Evolutionary conservation across 2,329 filamentous ascomycete species (phyloP).

Genomic region (Stagonosporopsis chrysanthemi): DNA sequence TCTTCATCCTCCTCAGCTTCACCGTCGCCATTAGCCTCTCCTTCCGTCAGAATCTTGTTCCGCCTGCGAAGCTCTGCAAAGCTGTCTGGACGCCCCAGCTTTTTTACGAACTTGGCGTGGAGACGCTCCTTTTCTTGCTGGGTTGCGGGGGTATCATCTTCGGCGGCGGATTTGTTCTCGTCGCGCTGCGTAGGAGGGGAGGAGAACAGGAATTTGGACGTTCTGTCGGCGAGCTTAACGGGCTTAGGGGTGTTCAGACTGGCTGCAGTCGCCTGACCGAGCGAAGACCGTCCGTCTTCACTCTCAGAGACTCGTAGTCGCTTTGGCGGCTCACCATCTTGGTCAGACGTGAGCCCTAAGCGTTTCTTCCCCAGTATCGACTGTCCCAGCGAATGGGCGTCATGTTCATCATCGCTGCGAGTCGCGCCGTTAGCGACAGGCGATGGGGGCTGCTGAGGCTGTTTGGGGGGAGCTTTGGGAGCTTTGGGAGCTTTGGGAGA

Average conservation of each 20-base stretch:
- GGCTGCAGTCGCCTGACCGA: constrained; percentile 32
- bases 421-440: constrained; percentile 23
- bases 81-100: constrained; percentile 85
- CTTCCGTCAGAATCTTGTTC: constrained; percentile 63
- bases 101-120: constrained; percentile 87
- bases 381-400: neutral
- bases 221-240: constrained; percentile 55
- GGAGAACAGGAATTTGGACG: constrained; percentile 67
- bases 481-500: constrained; percentile 19
- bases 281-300: constrained; percentile 30
- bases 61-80: constrained; percentile 71
- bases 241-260: constrained; percentile 41
- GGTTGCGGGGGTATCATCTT: constrained; percentile 59
- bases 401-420: constrained; percentile 24
- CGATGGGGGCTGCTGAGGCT: constrained; percentile 29
- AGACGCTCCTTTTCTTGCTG: constrained; percentile 72
- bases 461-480: constrained; percentile 16
- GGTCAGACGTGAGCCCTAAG: constrained; percentile 49
- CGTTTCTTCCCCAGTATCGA: constrained; percentile 34
- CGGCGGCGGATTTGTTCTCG: constrained; percentile 51
- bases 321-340: constrained; percentile 51
- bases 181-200: constrained; percentile 53
- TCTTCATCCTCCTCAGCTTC: constrained; percentile 64
- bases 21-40: constrained; percentile 59
- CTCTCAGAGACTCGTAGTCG: constrained; percentile 39